Evolutionary conservation across 805 yeast genomes (phyloP).

Genomic region (Cyberlindnera galapagoensis): DNA sequence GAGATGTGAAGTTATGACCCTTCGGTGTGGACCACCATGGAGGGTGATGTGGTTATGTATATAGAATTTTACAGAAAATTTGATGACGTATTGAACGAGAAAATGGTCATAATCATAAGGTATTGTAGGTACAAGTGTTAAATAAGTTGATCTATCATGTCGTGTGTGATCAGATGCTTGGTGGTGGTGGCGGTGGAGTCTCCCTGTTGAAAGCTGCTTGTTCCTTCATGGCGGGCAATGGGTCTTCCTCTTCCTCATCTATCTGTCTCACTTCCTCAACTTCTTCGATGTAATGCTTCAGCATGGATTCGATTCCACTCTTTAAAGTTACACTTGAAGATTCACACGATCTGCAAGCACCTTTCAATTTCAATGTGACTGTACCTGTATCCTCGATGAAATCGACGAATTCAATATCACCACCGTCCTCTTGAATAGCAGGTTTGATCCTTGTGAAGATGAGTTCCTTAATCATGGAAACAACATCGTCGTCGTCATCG

Average conservation of each 20-base stretch:
- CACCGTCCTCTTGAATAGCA: slow-evolving; percentile 72
- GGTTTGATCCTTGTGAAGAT: slow-evolving; percentile 68
- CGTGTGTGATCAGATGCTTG: slow-evolving; percentile 8
- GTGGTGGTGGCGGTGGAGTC: slow-evolving; percentile 20
- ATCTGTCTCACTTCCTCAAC: slow-evolving; percentile 50
- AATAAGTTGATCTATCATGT: no score
- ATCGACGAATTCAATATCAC: slow-evolving; percentile 61
- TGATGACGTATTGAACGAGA: no score
- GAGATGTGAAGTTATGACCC: no score
- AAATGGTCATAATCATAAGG: no score
- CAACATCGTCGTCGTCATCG: slow-evolving; percentile 63
- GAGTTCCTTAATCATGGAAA: slow-evolving; percentile 61
- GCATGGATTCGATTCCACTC: slow-evolving; percentile 65
- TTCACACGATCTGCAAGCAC: slow-evolving; percentile 72
- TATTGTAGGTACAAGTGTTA: no score
- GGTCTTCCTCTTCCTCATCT: slow-evolving; percentile 33
- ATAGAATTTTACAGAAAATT: no score
- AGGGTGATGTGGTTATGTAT: no score
- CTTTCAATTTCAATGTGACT: slow-evolving; percentile 52
- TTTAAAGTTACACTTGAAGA: slow-evolving; percentile 59
- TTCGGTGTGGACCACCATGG: no score
- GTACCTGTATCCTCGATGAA: slow-evolving; percentile 55
- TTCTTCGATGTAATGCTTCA: slow-evolving; percentile 64
- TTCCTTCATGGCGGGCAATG: slow-evolving; percentile 12
- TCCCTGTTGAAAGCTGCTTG: no score